Evolutionary conservation across 2,329 filamentous ascomycete genomes (phyloP).

Genomic region (Colletotrichum sp.): DNA sequence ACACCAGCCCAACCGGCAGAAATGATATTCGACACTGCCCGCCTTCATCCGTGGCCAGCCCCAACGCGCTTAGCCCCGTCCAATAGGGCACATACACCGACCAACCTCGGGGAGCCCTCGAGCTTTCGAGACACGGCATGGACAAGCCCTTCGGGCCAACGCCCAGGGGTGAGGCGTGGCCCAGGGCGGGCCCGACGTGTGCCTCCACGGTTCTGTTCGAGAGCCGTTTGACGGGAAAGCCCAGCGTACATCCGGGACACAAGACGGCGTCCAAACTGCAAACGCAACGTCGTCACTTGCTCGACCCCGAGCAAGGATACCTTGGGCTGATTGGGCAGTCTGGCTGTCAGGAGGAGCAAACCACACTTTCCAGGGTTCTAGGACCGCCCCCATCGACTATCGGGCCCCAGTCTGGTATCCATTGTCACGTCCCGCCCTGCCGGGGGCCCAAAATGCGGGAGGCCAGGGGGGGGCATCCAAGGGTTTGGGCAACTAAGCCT

Average conservation of each 20-base stretch:
- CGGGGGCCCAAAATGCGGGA: constrained; percentile 15
- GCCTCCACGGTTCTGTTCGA: background rate
- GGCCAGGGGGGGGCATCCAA: background rate
- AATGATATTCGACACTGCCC: constrained; percentile 18
- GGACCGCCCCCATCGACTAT: background rate
- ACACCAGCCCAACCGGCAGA: constrained; percentile 19
- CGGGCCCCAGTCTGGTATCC: background rate
- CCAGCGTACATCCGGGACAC: background rate
- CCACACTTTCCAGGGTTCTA: constrained; percentile 1
- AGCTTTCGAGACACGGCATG: constrained; percentile 3
- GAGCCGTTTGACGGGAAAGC: constrained; percentile 8
- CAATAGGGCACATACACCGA: constrained; percentile 16
- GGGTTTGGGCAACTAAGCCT: constrained; percentile 1
- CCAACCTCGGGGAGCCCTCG: background rate
- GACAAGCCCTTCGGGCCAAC: background rate
- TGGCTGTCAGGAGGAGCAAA: background rate
- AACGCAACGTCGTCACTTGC: constrained; percentile 9
- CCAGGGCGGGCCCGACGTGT: background rate
- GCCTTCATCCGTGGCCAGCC: constrained; percentile 15
- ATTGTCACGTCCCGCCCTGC: constrained; percentile 4
- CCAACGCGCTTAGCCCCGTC: constrained; percentile 17
- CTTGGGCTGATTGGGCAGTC: constrained; percentile 3
- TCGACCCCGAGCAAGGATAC: background rate
- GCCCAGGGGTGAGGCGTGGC: constrained; percentile 10
- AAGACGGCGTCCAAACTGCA: background rate